Base-by-base conservation (phyloP, 805 yeast species). In the Metschnikowia vanudenii region DNA sequence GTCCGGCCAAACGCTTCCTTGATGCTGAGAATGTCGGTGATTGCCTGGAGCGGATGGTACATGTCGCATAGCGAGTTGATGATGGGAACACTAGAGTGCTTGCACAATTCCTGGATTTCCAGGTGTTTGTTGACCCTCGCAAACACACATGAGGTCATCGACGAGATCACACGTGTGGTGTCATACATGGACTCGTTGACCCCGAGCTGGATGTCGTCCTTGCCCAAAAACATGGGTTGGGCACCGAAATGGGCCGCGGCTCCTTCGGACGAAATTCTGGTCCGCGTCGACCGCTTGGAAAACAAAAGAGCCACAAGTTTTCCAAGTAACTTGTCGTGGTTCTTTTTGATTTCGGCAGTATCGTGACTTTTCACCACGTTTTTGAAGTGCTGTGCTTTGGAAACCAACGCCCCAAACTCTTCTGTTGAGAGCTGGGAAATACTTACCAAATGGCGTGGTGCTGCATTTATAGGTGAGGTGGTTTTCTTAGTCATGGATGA, bases 111-210 rank as follows among this genome's bases (percentile, higher is more conserved):
- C 59, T 77, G 79, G 55, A 94, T 91, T 50, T 92, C 97, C 19
- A 80, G 74, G 61, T 94, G 97, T 22, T 80, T 72, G 54, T 88
- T 84, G 16, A 94, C 99, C 61, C 99, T 82, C n/a, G 98, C 99
- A 71, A 94, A 91, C 6, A 94, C 81, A 53, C 96, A 85, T n/a
- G 96, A 85, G 1, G 95, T 88, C 99, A 94, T 94, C 1, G 97
- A 90, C 12, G 96, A 86, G 4, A 94, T 79, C 30, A 94, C 96
- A 54, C 80, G 82, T 14, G 96, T 78, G 1, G 97, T 86, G 65
- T 94, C 99, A 59, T 86, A 85, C 49, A 89, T 69, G 0, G 94
- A 78, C 73, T 94, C 99, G 62, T 94, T 94, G 37, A 89, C 96
- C 37, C 99, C 99, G 46, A 94, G 74, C 68, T 94, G 99, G 62